A percentile compares a stretch with the other conserved stretches of the same genome.
These are phyloP conservation scores for Stachybotrys echinatus DNA, from an alignment of 2,329 filamentous ascomycete species.

Conservation along the genomic window DNA sequence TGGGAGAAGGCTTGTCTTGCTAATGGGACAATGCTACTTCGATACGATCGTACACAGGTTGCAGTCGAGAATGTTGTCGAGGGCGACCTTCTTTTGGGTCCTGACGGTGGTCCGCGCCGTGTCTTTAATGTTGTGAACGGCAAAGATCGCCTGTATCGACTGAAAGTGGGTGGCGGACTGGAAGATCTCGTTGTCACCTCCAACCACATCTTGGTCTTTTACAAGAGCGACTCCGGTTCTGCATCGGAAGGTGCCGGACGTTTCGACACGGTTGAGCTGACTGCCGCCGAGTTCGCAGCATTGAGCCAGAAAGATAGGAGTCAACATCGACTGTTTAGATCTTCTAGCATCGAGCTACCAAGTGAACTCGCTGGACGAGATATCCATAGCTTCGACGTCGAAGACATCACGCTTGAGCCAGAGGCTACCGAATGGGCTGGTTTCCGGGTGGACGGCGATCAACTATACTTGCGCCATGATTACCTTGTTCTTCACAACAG, in stretches of 20 bases:
- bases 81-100: slow-evolving; percentile 42
- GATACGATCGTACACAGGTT: slow-evolving; percentile 36
- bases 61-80: slow-evolving; percentile 43
- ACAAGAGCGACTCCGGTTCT: slow-evolving; percentile 22
- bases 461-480: slow-evolving; percentile 44
- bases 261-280: slow-evolving; percentile 39
- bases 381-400: slow-evolving; percentile 23
- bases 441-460: slow-evolving; percentile 45
- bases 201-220: slow-evolving; percentile 42
- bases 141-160: slow-evolving; percentile 40
- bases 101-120: slow-evolving; percentile 39
- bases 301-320: slow-evolving; percentile 28
- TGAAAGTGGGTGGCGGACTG: slow-evolving; percentile 31
- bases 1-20: slow-evolving; percentile 64
- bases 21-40: slow-evolving; percentile 36
- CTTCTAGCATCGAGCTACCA: slow-evolving; percentile 21
- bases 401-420: slow-evolving; percentile 35
- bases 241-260: slow-evolving; percentile 11
- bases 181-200: slow-evolving; percentile 45
- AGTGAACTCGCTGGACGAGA: slow-evolving; percentile 6
- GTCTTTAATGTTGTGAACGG: slow-evolving; percentile 46
- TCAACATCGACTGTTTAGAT: slow-evolving; percentile 28
- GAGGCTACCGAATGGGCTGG: slow-evolving; percentile 41
- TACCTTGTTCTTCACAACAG: slow-evolving; percentile 41
- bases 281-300: slow-evolving; percentile 36